Conservation (phyloP, 129 eudicot genomes). For the Apium graveolens region DNA sequence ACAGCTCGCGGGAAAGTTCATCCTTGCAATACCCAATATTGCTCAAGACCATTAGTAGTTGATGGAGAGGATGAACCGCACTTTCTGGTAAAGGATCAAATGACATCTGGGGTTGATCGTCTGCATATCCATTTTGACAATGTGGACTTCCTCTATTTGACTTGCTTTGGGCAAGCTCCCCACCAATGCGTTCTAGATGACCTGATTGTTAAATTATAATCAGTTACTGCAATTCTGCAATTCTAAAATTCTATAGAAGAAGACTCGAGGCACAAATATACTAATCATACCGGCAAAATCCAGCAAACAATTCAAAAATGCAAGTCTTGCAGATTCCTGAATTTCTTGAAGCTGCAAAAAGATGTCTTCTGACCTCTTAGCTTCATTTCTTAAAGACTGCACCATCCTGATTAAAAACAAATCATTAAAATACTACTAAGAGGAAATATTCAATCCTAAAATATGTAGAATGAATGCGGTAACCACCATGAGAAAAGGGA, state of each 20-base stretch:
- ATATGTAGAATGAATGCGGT: not conserved
- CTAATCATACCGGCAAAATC: constrained; percentile 77
- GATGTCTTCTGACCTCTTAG: constrained; percentile 68
- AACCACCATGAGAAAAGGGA: not conserved
- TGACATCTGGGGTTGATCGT: constrained; percentile 41
- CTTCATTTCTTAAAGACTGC: constrained; percentile 64
- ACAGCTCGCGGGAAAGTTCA: constrained; percentile 75
- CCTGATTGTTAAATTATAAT: constrained; percentile 36
- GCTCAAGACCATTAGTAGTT: constrained; percentile 88
- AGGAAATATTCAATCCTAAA: not conserved
- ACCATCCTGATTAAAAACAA: constrained; percentile 55
- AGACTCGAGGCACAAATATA: constrained; percentile 1
- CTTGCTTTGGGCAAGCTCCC: constrained; percentile 50
- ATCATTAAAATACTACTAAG: not conserved
- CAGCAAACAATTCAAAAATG: constrained; percentile 79
- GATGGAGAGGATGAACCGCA: constrained; percentile 64
- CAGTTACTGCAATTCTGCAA: constrained; percentile 8
- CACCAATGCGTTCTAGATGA: constrained; percentile 76
- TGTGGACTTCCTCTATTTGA: constrained; percentile 44
- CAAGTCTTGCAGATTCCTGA: constrained; percentile 87
- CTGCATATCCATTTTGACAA: constrained; percentile 56
- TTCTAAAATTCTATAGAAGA: constrained; percentile 7
- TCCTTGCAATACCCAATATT: constrained; percentile 97
- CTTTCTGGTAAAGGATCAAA: constrained; percentile 73
- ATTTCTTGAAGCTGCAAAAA: constrained; percentile 74